A percentile compares a stretch with the other conserved stretches of the same genome.
Conservation (phyloP, 2,329 filamentous ascomycete species). For the Penicillium sp. region DNA sequence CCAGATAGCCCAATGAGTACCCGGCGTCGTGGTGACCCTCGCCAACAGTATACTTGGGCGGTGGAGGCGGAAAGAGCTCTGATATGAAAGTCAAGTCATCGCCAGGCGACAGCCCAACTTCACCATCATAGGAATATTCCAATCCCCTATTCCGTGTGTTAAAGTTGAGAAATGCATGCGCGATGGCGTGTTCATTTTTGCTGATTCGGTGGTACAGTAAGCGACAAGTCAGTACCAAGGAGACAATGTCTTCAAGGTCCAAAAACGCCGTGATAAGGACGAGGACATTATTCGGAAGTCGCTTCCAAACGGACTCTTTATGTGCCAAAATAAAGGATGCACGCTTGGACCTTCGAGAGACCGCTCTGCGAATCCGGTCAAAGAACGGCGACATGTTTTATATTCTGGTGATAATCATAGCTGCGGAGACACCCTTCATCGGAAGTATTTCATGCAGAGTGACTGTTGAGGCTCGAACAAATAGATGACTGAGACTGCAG, state of each 20-base stretch:
- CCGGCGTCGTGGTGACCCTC: conserved; percentile 17
- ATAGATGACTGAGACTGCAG: neutral
- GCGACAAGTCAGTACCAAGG: conserved; percentile 20
- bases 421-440: neutral
- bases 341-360: conserved; percentile 12
- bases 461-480: neutral
- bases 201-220: conserved; percentile 16
- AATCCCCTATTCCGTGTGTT: conserved; percentile 4
- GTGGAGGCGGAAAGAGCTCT: conserved; percentile 25
- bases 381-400: conserved; percentile 14
- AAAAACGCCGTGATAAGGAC: conserved; percentile 18
- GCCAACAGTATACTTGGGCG: conserved; percentile 21
- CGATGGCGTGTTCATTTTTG: conserved; percentile 20
- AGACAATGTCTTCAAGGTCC: conserved; percentile 18
- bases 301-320: conserved; percentile 19
- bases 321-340: neutral
- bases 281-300: conserved; percentile 18
- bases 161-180: conserved; percentile 20
- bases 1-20: conserved; percentile 26
- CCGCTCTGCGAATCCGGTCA: conserved; percentile 11
- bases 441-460: neutral
- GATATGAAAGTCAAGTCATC: conserved; percentile 26
- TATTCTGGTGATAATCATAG: conserved; percentile 2
- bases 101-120: conserved; percentile 13
- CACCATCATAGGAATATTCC: neutral